Conservation (phyloP, 306 rosid species). For the Cucurbita pepo region DNA sequence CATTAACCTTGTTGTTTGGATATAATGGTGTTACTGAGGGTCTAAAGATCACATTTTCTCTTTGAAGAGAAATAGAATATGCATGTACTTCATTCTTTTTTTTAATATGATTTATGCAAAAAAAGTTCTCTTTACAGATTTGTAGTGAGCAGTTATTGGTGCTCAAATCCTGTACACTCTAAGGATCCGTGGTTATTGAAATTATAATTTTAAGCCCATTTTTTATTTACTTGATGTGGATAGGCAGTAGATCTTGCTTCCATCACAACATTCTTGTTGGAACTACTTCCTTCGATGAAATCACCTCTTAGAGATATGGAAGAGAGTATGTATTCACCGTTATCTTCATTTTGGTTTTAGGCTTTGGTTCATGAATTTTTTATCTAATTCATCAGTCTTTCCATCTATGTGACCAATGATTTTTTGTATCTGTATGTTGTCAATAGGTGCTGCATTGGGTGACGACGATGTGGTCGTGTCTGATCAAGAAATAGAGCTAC, state of each 20-base stretch:
- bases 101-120: neutral
- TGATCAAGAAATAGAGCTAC: slow-evolving; percentile 45
- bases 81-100: neutral
- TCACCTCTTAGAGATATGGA: slow-evolving; percentile 24
- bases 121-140: neutral
- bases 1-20: neutral
- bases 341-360: neutral
- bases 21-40: neutral
- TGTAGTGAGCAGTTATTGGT: neutral
- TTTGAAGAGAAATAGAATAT: neutral
- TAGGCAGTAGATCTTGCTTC: slow-evolving; percentile 87
- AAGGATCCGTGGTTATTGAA: neutral
- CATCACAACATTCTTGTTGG: slow-evolving; percentile 61
- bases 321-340: slow-evolving; percentile 34
- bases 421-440: neutral
- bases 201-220: slow-evolving; percentile 3
- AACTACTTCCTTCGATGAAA: slow-evolving; percentile 57
- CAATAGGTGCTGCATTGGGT: slow-evolving; percentile 42
- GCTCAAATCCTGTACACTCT: neutral
- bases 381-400: neutral
- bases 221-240: slow-evolving; percentile 2
- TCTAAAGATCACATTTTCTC: neutral
- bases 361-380: neutral
- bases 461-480: slow-evolving; percentile 49
- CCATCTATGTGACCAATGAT: neutral